These are phyloP conservation scores for Luzula sylvatica DNA, from an alignment of 176 grass and related monocot species.

Conservation along the genomic window DNA sequence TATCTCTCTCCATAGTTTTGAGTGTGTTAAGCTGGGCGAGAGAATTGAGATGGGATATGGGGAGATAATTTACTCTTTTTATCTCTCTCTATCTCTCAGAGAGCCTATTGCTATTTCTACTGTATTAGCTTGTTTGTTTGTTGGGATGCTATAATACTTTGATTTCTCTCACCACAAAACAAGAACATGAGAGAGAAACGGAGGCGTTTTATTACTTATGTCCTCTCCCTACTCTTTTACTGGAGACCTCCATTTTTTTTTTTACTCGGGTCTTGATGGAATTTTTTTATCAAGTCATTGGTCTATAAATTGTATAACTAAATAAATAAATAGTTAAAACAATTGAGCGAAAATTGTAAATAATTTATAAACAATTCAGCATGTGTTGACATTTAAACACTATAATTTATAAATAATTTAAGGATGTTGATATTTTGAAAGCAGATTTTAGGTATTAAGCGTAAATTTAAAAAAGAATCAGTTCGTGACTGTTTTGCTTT, in stretches of 20 bases:
- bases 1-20: constrained; percentile 9
- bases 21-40: constrained; percentile 5
- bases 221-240: neutral
- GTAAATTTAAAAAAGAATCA: no score
- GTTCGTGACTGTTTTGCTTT: no score
- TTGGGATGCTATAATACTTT: constrained; percentile 19
- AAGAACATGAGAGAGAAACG: neutral
- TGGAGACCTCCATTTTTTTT: neutral
- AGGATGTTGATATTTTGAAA: no score
- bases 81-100: neutral
- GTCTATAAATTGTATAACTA: no score
- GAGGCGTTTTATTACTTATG: neutral
- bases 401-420: no score
- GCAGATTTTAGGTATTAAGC: no score
- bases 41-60: constrained; percentile 11
- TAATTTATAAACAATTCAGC: no score
- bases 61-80: constrained; percentile 19
- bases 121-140: constrained; percentile 42
- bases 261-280: no score
- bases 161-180: neutral
- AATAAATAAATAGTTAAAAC: no score
- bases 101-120: constrained; percentile 16
- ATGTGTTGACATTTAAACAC: no score
- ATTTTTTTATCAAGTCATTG: no score
- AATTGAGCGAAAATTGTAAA: no score